Percentiles rank a stretch among this genome's conserved stretches.
These are phyloP conservation scores for Pseudogymnoascus sp. DNA, from an alignment of 2,329 filamentous ascomycete species.

Conservation along the genomic window DNA sequence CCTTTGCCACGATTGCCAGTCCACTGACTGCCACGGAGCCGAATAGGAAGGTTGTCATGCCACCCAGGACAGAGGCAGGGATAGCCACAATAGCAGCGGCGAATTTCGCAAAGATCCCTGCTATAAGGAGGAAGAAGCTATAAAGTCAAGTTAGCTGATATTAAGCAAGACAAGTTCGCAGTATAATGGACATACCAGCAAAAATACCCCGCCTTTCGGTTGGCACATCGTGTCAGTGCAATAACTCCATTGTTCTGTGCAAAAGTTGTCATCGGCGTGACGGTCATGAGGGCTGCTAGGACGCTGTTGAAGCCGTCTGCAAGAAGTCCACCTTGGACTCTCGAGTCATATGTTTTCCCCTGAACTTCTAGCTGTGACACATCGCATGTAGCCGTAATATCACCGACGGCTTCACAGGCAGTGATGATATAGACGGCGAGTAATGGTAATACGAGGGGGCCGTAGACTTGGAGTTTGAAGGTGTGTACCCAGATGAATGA, in stretches of 20 bases:
- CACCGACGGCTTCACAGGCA: constrained; percentile 71
- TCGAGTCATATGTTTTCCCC: constrained; percentile 62
- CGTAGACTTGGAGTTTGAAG: constrained; percentile 64
- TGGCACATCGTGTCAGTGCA: constrained; percentile 71
- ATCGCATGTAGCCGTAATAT: constrained; percentile 74
- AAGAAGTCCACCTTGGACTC: constrained; percentile 71
- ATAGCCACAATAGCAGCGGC: constrained; percentile 72
- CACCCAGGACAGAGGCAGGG: constrained; percentile 56
- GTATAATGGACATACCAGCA: constrained; percentile 36
- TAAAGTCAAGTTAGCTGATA: neutral
- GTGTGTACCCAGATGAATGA: constrained; percentile 76
- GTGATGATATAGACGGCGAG: constrained; percentile 64
- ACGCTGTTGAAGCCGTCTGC: constrained; percentile 71
- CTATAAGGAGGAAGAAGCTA: constrained; percentile 64
- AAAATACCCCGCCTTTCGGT: constrained; percentile 70
- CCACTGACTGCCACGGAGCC: constrained; percentile 68
- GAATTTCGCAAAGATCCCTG: constrained; percentile 79
- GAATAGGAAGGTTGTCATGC: constrained; percentile 77
- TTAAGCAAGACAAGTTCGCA: neutral
- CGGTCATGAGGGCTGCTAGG: constrained; percentile 67
- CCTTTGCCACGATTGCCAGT: constrained; percentile 58
- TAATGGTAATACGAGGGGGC: constrained; percentile 63
- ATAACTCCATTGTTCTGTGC: constrained; percentile 84
- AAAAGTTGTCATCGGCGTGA: constrained; percentile 72
- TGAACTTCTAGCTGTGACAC: constrained; percentile 69